Conservation (phyloP, 306 rosid genomes). For the Canavalia ensiformis region DNA sequence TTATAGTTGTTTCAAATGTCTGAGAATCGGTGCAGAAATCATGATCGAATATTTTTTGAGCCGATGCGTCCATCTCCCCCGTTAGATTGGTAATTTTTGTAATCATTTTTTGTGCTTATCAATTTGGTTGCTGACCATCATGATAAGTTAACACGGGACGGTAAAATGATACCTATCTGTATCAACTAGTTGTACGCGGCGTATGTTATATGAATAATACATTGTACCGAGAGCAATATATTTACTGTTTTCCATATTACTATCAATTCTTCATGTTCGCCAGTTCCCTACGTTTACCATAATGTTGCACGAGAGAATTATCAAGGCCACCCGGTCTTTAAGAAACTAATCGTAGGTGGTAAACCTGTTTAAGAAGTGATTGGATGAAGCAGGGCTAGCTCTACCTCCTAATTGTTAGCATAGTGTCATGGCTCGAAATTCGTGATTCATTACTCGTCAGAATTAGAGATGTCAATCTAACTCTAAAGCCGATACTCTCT, state of each 20-base stretch:
- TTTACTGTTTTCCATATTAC: background rate
- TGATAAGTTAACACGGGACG: conserved; percentile 35
- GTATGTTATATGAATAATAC: conserved; percentile 25
- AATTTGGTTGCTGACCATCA: conserved; percentile 44
- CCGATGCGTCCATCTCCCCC: conserved; percentile 39
- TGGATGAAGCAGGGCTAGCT: too few species aligned
- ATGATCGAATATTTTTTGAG: conserved; percentile 49
- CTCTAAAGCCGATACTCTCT: too few species aligned
- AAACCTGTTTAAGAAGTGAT: too few species aligned
- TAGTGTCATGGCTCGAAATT: too few species aligned
- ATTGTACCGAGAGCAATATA: conserved; percentile 39
- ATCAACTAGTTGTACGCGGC: conserved; percentile 46
- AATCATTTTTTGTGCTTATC: background rate
- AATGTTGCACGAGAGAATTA: too few species aligned
- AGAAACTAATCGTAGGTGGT: too few species aligned
- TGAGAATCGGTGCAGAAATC: conserved; percentile 37
- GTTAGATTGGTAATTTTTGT: conserved; percentile 45
- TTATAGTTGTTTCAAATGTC: conserved; percentile 40
- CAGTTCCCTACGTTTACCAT: too few species aligned
- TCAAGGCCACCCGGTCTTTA: too few species aligned
- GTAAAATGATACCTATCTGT: conserved; percentile 18
- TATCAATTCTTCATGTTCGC: too few species aligned
- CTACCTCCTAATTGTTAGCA: too few species aligned
- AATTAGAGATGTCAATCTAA: too few species aligned
- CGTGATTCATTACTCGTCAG: too few species aligned